A percentile compares a stretch with the other conserved stretches of the same genome.
Evolutionary conservation across 192 early-diverging fungal genomes (phyloP).

Genomic region (Podila epicladia): DNA sequence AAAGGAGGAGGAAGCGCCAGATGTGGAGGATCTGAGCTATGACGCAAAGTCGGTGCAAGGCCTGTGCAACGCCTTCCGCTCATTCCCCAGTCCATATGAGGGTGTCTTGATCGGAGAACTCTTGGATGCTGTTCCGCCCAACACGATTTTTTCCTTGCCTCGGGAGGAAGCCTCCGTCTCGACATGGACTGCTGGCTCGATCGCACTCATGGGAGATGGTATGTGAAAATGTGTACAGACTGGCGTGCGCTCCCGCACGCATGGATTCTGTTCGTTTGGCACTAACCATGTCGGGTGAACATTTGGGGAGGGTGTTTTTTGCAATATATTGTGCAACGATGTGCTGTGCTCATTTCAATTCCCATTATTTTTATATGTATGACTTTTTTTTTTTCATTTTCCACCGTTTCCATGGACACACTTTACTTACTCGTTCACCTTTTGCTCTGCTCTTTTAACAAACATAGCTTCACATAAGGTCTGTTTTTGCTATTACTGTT

Average conservation of each 20-base stretch:
- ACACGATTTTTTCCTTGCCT: slow-evolving; percentile 16
- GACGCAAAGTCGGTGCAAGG: background rate
- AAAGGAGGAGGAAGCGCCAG: slow-evolving; percentile 13
- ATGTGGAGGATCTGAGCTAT: slow-evolving; percentile 27
- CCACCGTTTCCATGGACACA: no score
- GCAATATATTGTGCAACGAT: background rate
- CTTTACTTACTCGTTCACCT: no score
- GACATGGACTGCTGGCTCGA: slow-evolving; percentile 33
- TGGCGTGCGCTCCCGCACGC: background rate
- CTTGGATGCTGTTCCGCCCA: slow-evolving; percentile 19
- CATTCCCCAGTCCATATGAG: slow-evolving; percentile 4
- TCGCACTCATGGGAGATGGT: slow-evolving; percentile 47
- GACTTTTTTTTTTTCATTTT: no score
- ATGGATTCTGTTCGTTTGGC: background rate
- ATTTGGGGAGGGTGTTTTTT: background rate
- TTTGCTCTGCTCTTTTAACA: no score
- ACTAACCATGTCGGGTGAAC: background rate
- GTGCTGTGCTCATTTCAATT: background rate
- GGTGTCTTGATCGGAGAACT: slow-evolving; percentile 9
- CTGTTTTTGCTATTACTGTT: no score
- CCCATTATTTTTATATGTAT: no score
- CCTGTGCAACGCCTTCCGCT: slow-evolving; percentile 4
- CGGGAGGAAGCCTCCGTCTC: slow-evolving; percentile 34
- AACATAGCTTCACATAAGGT: no score
- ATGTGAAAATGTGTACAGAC: background rate